Base-by-base conservation (phyloP, 257 asterid species). In the Dorcoceras hygrometricum region DNA sequence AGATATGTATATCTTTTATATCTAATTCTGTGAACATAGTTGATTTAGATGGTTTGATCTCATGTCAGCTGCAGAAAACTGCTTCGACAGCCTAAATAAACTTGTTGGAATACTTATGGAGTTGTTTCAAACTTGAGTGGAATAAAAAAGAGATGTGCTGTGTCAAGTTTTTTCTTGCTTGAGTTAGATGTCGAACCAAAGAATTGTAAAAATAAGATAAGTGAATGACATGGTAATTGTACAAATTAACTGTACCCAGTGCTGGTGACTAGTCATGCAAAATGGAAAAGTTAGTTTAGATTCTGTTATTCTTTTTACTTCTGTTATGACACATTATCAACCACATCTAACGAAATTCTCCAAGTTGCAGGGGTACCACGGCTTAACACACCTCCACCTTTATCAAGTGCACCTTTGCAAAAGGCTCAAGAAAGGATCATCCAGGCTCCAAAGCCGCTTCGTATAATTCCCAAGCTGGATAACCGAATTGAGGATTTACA, bases 361-460 rank as follows among this genome's bases (percentile, higher is more conserved):
- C 50, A 62, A 65, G 70, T 75, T 76, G 75, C 87, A 93, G 99
- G 90, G 76, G 99, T 94, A 66, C 99, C 99, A 24, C 88, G 99
- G 79, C 96, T 94, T 43, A 90, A 88, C 73, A 94, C 97, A 27
- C 99, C 99, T 56, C 99, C 99, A 55, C 97, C 79, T 34, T 55
- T 89, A 75, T 77, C 90, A 50, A 70, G 59, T 75, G 77, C 79
- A 46, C 69, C 93, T 67, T 43, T 71, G 57, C 55, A 82, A 60
- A 73, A 69, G 31, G 54, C 77, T 77, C 87, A 68, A 68, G 99
- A 82, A 74, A 87, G 75, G 72, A 57, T 61, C 68, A 73, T 93
- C 23, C 77, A 70, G 50, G 87, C 89, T 81, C 99, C 99, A 53
- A 90, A 88, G 83, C 96, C 99, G 24, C 89, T 94, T 59, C 97